A percentile compares a stretch with the other conserved stretches of the same genome.
phyloP scores from a whole-genome alignment of 768 basidiomycete genomes.

The Clavulina sp. region DNA sequence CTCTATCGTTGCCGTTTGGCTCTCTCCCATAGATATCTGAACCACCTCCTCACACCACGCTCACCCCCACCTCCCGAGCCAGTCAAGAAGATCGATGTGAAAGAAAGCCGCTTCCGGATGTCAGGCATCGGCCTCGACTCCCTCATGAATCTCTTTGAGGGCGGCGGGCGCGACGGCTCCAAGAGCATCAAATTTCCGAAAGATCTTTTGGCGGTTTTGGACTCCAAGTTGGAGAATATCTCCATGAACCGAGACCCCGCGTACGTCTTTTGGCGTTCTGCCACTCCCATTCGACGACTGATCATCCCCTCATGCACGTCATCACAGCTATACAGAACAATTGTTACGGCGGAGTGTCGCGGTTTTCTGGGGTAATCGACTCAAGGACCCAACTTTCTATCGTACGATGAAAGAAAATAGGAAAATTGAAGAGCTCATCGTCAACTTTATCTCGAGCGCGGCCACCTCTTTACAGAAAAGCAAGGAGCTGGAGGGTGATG shows the following conservation, averaged over 20 bases:
- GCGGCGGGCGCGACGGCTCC: constrained; percentile 46
- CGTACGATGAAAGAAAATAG: constrained; percentile 89
- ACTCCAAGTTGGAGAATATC: constrained; percentile 76
- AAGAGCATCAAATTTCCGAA: constrained; percentile 89
- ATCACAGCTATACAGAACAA: constrained; percentile 71
- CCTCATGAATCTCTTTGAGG: constrained; percentile 68
- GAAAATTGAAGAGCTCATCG: constrained; percentile 92
- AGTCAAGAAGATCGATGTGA: constrained; percentile 12
- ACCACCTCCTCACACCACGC: constrained; percentile 30
- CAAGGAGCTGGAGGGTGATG: constrained; percentile 58
- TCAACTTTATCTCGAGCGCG: constrained; percentile 88
- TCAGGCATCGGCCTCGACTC: constrained; percentile 35
- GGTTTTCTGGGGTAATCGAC: constrained; percentile 83
- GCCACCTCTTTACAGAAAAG: constrained; percentile 81
- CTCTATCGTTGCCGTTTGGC: background rate
- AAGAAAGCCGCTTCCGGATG: constrained; percentile 40
- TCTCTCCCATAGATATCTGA: constrained; percentile 36
- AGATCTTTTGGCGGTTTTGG: constrained; percentile 78
- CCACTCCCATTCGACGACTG: constrained; percentile 1
- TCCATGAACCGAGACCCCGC: constrained; percentile 82
- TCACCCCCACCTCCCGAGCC: constrained; percentile 34
- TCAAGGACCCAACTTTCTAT: constrained; percentile 69
- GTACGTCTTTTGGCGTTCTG: constrained; percentile 29
- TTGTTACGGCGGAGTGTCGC: constrained; percentile 79
- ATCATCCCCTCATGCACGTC: constrained; percentile 4